Evolutionary conservation across 2,329 filamentous ascomycete genomes (phyloP), one percentile per base, ranked within the genome.

Genomic region (Fusarium papillatum): DNA sequence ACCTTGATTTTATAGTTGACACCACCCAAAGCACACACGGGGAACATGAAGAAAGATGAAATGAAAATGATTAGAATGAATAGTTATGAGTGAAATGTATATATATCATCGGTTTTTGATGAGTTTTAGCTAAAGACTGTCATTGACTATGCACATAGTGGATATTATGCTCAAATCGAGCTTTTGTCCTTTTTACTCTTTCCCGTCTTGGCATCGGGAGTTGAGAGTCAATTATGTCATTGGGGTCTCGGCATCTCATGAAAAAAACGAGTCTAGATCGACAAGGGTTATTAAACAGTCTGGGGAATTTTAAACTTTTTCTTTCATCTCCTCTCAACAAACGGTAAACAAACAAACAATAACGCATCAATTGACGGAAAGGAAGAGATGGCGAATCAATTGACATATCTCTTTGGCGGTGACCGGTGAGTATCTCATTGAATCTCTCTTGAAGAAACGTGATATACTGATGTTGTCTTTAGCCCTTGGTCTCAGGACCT

Each of bases 401-500:
- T 81, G 57, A 78, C 80, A 6, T 84, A 82, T 71, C 83, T 87
- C 68, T 87, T 85, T 41, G 86, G 86, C 31, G 85, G 85, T 46
- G 79, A 83, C 68, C 81, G 79, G 86, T 86, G 79, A 36, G 29
- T 26, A 26, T 19, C n/a, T 39, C 26, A 50, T 22, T 10, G 57
- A 38, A 31, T 26, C 31, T 48, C 39, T 16, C n/a, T 31, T 11
- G 29, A 34, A 29, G 34, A 31, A 46, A 11, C 7, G 11, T 13
- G 6, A 63, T n/a, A 53, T 13, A 64, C 72, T 75, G 62, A 78
- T 60, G 50, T 16, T 60, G 7, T 41, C 63, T 36, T 39, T 64
- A 93, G 91, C 70, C 86, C 86, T 26, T 95, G 93, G 93, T 83
- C 87, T 26, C 80, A 87, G 2, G 82, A 85, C 63, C 88, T 90